A percentile compares a stretch with the other conserved stretches of the same genome.
Conservation (phyloP, 768 basidiomycete genomes). For the Leccinum barrowsii region DNA sequence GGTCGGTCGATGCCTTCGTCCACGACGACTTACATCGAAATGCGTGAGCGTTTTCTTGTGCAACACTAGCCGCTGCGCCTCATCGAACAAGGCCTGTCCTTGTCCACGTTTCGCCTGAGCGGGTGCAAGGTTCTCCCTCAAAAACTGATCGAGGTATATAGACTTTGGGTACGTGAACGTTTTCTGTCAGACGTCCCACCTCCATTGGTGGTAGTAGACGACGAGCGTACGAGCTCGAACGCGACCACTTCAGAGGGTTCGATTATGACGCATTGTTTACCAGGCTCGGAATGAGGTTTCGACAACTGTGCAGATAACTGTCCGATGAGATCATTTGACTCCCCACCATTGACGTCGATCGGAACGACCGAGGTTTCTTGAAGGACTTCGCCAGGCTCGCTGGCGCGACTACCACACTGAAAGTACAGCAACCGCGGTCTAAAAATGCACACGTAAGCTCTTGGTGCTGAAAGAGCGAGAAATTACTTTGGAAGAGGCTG, state of each 20-base stretch:
- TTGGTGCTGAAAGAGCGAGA: neutral
- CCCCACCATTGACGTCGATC: constrained; percentile 45
- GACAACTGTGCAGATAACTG: constrained; percentile 38
- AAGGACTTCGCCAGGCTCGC: constrained; percentile 28
- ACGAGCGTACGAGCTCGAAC: constrained; percentile 45
- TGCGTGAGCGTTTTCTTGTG: constrained; percentile 47
- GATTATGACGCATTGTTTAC: constrained; percentile 55
- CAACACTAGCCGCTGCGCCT: constrained; percentile 45
- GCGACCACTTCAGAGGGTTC: constrained; percentile 61
- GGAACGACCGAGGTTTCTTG: constrained; percentile 46
- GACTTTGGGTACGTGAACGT: constrained; percentile 58
- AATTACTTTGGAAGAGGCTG: constrained; percentile 30
- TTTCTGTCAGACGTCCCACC: constrained; percentile 24
- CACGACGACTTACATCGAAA: constrained; percentile 47
- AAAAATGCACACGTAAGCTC: neutral
- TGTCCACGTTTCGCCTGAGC: constrained; percentile 34
- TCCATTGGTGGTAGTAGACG: constrained; percentile 7
- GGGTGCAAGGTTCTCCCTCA: constrained; percentile 51
- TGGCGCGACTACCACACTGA: constrained; percentile 45
- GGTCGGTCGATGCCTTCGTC: neutral
- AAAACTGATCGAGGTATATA: constrained; percentile 71
- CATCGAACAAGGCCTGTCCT: constrained; percentile 40
- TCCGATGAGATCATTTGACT: constrained; percentile 55
- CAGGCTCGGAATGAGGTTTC: constrained; percentile 20
- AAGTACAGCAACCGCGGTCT: constrained; percentile 51